These are phyloP conservation scores for Aegle marmelos DNA, from an alignment of 345 rosid genomes.

Conservation along the genomic window DNA sequence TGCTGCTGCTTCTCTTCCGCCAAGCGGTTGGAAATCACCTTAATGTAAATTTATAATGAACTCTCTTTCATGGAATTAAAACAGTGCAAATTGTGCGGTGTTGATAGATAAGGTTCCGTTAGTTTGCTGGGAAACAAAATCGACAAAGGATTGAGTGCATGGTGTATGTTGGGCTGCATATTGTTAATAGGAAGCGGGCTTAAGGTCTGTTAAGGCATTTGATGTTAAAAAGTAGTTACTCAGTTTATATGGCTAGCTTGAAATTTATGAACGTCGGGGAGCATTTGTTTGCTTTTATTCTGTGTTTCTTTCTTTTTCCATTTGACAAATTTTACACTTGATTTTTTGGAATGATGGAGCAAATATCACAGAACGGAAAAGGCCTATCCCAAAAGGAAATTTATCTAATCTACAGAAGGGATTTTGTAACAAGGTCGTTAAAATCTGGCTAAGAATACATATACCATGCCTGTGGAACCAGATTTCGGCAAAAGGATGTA, in stretches of 20 bases:
- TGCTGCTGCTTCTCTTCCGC: background rate
- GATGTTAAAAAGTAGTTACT: background rate
- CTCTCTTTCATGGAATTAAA: slow-evolving; percentile 1
- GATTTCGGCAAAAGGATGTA: too few relatives aligned
- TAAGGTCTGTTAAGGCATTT: background rate
- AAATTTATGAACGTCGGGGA: too few relatives aligned
- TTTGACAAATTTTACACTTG: too few relatives aligned
- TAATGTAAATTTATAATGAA: slow-evolving; percentile 23
- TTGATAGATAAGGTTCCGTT: slow-evolving; percentile 14
- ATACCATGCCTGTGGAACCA: too few relatives aligned
- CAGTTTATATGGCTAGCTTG: background rate
- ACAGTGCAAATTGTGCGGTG: slow-evolving; percentile 17
- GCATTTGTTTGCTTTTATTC: too few relatives aligned
- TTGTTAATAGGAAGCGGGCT: background rate
- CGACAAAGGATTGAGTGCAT: background rate
- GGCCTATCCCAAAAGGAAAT: too few relatives aligned
- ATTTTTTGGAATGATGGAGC: too few relatives aligned
- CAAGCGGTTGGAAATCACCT: slow-evolving; percentile 1
- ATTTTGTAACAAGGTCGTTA: too few relatives aligned
- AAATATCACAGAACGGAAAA: too few relatives aligned
- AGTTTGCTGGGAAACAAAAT: slow-evolving; percentile 1
- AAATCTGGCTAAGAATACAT: too few relatives aligned
- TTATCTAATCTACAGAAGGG: too few relatives aligned
- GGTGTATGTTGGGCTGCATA: background rate
- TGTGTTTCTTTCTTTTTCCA: too few relatives aligned